Conservation (phyloP, 768 basidiomycete species). For the Phaeolepiota aurea region DNA sequence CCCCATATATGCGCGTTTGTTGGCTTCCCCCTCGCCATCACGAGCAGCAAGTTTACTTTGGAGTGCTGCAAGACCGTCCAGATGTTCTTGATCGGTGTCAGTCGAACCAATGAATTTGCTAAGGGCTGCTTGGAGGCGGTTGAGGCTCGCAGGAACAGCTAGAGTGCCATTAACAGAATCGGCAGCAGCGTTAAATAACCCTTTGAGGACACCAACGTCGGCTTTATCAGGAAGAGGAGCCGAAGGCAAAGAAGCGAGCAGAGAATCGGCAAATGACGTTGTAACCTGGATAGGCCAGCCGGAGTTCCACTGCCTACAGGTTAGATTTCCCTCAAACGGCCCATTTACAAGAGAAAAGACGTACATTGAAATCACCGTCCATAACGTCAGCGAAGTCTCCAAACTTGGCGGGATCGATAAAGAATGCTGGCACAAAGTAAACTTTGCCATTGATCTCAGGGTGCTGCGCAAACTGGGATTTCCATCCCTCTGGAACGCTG, state of each 20-base stretch:
- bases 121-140: constrained; percentile 17
- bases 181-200: constrained; percentile 9
- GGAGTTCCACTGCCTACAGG: constrained; percentile 56
- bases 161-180: constrained; percentile 9
- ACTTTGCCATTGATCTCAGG: constrained; percentile 38
- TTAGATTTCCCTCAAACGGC: constrained; percentile 5
- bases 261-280: constrained; percentile 25
- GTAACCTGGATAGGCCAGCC: constrained; percentile 70
- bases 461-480: constrained; percentile 38
- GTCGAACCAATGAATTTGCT: constrained; percentile 37
- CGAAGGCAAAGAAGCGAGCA: constrained; percentile 13
- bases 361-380: constrained; percentile 54
- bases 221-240: background rate
- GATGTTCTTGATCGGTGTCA: constrained; percentile 46
- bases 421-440: constrained; percentile 66
- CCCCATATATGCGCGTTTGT: constrained; percentile 32
- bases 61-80: constrained; percentile 30
- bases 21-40: constrained; percentile 13
- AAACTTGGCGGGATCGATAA: constrained; percentile 44
- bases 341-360: constrained; percentile 13
- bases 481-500: constrained; percentile 48
- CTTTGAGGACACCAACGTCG: constrained; percentile 4
- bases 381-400: constrained; percentile 38
- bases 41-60: constrained; percentile 13
- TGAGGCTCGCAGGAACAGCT: constrained; percentile 13